Evolutionary conservation across 164 flowering plant genomes (phyloP).

Genomic region (Stephania yunnanensis): DNA sequence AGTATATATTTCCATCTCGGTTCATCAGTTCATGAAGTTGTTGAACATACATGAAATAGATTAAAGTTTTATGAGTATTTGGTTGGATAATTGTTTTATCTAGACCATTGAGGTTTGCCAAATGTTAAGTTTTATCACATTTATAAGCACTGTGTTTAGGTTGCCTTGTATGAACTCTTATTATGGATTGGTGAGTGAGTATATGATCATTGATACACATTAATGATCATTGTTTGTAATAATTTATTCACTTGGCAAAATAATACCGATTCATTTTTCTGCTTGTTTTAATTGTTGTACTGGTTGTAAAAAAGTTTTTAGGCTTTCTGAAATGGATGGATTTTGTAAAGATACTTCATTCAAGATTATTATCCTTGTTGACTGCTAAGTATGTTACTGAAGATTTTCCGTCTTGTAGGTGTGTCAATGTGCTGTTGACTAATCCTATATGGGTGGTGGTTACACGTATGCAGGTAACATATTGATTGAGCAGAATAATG

Average conservation of each 20-base stretch:
- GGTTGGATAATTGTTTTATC: not conserved
- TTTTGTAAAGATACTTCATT: not conserved
- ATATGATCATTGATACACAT: too few relatives aligned
- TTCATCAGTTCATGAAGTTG: not conserved
- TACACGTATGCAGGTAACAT: conserved; percentile 90
- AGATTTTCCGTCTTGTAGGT: conserved; percentile 40
- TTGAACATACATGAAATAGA: not conserved
- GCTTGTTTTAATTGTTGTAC: too few relatives aligned
- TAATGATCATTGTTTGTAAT: too few relatives aligned
- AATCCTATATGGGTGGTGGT: conserved; percentile 98
- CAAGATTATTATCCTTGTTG: not conserved
- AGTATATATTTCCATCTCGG: not conserved
- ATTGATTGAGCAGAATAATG: not conserved
- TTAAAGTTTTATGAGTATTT: not conserved
- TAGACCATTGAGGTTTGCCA: not conserved
- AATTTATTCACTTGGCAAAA: too few relatives aligned
- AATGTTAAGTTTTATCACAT: too few relatives aligned
- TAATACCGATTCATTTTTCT: too few relatives aligned
- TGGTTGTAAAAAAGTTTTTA: too few relatives aligned
- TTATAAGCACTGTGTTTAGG: too few relatives aligned
- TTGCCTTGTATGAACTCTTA: too few relatives aligned
- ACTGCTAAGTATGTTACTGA: not conserved
- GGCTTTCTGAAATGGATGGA: too few relatives aligned
- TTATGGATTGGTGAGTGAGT: too few relatives aligned
- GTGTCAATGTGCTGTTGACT: conserved; percentile 87